Evolutionary conservation across 2,329 filamentous ascomycete species (phyloP).

Genomic region (Penicillium sp.): DNA sequence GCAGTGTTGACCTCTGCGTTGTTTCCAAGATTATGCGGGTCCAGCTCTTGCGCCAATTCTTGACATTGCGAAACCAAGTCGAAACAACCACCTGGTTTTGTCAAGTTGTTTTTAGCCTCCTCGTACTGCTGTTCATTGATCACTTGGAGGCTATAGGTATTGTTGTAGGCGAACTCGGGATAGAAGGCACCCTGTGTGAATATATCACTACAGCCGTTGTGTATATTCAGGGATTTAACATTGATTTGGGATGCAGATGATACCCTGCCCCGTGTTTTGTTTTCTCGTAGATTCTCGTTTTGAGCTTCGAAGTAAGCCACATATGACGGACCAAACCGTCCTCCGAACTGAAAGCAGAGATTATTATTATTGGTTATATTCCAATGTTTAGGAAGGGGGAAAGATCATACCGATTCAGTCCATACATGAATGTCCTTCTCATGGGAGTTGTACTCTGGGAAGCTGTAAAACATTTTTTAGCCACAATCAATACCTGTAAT

Average conservation of each 20-base stretch:
- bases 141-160: conserved; percentile 25
- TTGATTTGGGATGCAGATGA: conserved; percentile 33
- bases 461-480: conserved; percentile 12
- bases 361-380: neutral
- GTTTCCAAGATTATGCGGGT: conserved; percentile 42
- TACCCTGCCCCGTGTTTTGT: conserved; percentile 35
- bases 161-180: conserved; percentile 46
- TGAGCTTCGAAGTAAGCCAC: conserved; percentile 34
- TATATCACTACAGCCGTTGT: conserved; percentile 56
- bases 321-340: conserved; percentile 34
- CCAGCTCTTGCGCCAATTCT: conserved; percentile 41
- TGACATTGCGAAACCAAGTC: conserved; percentile 53
- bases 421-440: conserved; percentile 29
- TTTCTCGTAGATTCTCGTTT: conserved; percentile 32
- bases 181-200: conserved; percentile 42
- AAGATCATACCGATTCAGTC: conserved; percentile 23
- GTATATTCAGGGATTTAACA: conserved; percentile 54
- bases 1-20: conserved; percentile 43
- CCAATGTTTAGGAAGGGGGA: neutral
- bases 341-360: conserved; percentile 29
- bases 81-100: conserved; percentile 48
- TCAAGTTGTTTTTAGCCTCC: conserved; percentile 42
- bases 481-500: neutral
- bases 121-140: conserved; percentile 37
- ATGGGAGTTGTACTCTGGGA: conserved; percentile 36